Evolutionary conservation across 2,329 filamentous ascomycete genomes (phyloP).

Genomic region (Microcyclosporella mali): DNA sequence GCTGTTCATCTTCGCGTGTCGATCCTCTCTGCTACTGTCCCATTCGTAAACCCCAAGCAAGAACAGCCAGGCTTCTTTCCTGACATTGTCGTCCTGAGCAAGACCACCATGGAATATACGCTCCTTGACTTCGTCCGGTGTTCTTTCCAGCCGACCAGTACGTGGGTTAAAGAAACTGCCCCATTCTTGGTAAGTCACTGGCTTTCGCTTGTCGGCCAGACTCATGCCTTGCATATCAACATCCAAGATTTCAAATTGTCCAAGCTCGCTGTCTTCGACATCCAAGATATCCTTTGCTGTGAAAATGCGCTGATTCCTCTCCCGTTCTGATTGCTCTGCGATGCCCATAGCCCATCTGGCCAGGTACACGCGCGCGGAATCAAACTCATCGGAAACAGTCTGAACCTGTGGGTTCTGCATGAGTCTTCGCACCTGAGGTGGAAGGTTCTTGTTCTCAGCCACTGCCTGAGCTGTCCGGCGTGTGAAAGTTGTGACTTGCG

Average conservation of each 20-base stretch:
- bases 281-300: constrained; percentile 88
- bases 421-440: constrained; percentile 77
- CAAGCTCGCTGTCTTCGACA: constrained; percentile 89
- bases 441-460: constrained; percentile 82
- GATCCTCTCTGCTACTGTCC: constrained; percentile 82
- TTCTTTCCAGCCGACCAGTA: constrained; percentile 70
- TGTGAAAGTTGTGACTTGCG: constrained; percentile 95
- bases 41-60: constrained; percentile 86
- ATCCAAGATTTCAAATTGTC: constrained; percentile 91
- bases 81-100: constrained; percentile 78
- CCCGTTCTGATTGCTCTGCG: constrained; percentile 88
- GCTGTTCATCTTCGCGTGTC: constrained; percentile 74
- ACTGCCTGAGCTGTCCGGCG: constrained; percentile 85
- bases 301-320: constrained; percentile 81
- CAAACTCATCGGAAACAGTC: constrained; percentile 92
- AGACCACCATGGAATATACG: constrained; percentile 94
- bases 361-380: constrained; percentile 88
- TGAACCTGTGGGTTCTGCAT: constrained; percentile 91
- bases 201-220: constrained; percentile 68
- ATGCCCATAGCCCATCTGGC: constrained; percentile 99
- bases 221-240: constrained; percentile 66
- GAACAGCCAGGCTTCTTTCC: constrained; percentile 96
- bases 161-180: constrained; percentile 74
- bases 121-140: constrained; percentile 89
- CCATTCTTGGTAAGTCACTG: constrained; percentile 81